A percentile compares a stretch with the other conserved stretches of the same genome.
phyloP scores from a whole-genome alignment of 139 green algal species.

The Micractinium sp. region DNA sequence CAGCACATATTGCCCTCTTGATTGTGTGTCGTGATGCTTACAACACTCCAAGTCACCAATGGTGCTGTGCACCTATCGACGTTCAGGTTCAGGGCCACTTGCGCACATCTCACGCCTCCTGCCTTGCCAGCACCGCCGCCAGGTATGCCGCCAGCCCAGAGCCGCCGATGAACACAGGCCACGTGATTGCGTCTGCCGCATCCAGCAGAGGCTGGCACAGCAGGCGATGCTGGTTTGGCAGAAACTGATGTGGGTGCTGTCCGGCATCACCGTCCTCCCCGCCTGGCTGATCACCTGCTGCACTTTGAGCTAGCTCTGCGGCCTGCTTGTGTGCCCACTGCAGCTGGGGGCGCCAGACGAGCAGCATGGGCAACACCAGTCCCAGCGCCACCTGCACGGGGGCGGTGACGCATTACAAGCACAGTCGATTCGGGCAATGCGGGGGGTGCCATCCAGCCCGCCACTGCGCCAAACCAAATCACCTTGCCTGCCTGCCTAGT shows the following conservation, averaged over 20 bases:
- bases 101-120: background rate
- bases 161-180: background rate
- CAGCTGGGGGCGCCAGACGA: background rate
- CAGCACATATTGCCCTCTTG: too few relatives aligned
- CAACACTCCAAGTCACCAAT: too few relatives aligned
- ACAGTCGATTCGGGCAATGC: too few relatives aligned
- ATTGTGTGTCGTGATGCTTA: too few relatives aligned
- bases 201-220: background rate
- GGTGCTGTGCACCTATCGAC: too few relatives aligned
- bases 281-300: background rate
- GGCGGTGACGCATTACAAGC: background rate
- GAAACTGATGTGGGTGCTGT: background rate
- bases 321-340: background rate
- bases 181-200: background rate
- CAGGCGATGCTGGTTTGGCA: background rate
- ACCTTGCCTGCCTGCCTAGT: too few relatives aligned
- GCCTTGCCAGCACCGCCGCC: background rate
- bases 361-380: background rate
- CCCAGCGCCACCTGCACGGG: background rate
- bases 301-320: background rate
- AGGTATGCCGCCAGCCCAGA: background rate
- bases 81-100: too few relatives aligned
- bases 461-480: too few relatives aligned
- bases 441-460: too few relatives aligned
- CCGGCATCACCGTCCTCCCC: background rate